phyloP scores from a whole-genome alignment of 169 alveolate species.

The Eimeria sp. region DNA sequence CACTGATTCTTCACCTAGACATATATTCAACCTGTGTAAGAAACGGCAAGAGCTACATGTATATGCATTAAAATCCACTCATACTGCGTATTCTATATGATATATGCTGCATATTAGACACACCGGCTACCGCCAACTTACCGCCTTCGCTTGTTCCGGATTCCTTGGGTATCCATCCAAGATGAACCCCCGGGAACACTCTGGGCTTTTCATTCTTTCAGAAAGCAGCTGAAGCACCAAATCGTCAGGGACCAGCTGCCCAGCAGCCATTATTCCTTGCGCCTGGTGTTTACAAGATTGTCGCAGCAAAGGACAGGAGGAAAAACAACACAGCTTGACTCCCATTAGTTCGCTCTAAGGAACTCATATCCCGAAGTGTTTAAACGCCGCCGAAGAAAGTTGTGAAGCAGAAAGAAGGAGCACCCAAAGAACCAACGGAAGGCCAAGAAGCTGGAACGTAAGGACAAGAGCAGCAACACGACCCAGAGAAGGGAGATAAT shows the following conservation, averaged over 20 bases:
- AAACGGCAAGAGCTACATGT: no score
- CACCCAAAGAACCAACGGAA: no score
- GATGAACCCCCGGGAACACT: conserved; percentile 92
- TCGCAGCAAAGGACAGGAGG: neutral
- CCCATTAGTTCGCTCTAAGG: no score
- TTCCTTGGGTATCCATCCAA: conserved; percentile 98
- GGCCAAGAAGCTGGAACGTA: no score
- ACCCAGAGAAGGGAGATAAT: no score
- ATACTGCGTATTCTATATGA: neutral
- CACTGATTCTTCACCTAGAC: neutral
- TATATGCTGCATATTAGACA: neutral
- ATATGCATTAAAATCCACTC: neutral
- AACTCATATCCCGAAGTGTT: no score
- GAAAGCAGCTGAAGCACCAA: conserved; percentile 90
- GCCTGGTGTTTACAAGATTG: conserved; percentile 86
- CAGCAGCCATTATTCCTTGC: conserved; percentile 94
- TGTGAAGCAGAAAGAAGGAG: no score
- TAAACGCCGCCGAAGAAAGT: no score
- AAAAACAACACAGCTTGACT: no score
- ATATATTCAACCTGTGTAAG: neutral
- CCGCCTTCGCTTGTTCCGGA: conserved; percentile 91
- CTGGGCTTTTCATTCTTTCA: conserved; percentile 84
- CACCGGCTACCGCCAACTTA: conserved; percentile 27
- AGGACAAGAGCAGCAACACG: no score
- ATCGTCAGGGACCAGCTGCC: conserved; percentile 96